Conservation (phyloP, 495 filamentous ascomycete genomes). For the Parmelia sp. region DNA sequence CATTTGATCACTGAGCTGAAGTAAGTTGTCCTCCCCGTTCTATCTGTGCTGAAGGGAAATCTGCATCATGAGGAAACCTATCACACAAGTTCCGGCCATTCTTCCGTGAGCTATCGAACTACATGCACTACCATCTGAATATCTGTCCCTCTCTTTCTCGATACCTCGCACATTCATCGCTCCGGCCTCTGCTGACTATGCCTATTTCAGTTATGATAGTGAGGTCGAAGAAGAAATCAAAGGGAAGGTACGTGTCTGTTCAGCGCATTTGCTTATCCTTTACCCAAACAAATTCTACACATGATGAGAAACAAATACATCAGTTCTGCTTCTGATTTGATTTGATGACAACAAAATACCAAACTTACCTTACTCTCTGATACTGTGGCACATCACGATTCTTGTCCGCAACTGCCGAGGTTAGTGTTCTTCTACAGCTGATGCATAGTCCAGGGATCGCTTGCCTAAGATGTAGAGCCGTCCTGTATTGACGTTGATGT, state of each 20-base stretch:
- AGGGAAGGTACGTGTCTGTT: constrained; percentile 4
- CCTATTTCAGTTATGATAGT: background rate
- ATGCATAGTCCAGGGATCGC: background rate
- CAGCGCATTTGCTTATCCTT: background rate
- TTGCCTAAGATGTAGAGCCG: constrained; percentile 12
- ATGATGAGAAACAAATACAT: constrained; percentile 74
- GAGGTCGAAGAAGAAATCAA: background rate
- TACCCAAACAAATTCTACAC: constrained; percentile 29
- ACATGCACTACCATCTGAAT: constrained; percentile 99
- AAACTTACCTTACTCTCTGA: constrained; percentile 65
- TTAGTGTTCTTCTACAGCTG: background rate
- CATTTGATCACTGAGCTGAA: background rate
- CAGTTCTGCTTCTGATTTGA: constrained; percentile 94
- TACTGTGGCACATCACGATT: constrained; percentile 39
- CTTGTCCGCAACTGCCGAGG: background rate
- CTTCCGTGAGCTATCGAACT: constrained; percentile 81
- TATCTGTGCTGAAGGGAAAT: background rate
- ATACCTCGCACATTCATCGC: background rate
- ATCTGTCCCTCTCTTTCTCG: constrained; percentile 24
- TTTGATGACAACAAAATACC: constrained; percentile 67
- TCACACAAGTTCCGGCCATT: constrained; percentile 62
- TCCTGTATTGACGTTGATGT: constrained; percentile 13
- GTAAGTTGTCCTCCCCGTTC: background rate
- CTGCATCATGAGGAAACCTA: constrained; percentile 55
- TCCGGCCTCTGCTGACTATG: background rate